A percentile compares a stretch with the other conserved stretches of the same genome.
Conservation (phyloP, 306 rosid species). For the Prunus dulcis region DNA sequence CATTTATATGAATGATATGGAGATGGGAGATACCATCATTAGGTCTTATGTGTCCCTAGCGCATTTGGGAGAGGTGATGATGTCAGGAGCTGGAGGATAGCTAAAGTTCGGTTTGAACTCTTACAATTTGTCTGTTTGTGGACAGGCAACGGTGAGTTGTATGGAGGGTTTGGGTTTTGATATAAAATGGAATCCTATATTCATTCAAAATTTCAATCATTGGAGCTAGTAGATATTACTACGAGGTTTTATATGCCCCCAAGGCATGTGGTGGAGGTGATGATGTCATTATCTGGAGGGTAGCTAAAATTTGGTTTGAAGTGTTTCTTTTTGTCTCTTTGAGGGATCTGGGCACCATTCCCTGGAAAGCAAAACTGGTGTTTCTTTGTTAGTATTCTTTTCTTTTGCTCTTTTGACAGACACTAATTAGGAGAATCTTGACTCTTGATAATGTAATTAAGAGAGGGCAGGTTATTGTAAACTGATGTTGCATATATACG, state of each 20-base stretch:
- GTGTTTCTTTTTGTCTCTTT: neutral
- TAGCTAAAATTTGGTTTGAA: neutral
- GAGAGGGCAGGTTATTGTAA: neutral
- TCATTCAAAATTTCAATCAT: neutral
- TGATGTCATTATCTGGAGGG: neutral
- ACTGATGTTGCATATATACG: neutral
- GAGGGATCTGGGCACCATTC: neutral
- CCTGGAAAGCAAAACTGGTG: too few relatives aligned
- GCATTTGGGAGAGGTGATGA: too few relatives aligned
- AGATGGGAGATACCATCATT: neutral
- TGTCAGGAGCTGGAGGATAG: too few relatives aligned
- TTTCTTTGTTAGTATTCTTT: too few relatives aligned
- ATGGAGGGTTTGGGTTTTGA: neutral
- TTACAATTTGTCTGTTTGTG: too few relatives aligned
- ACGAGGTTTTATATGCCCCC: neutral
- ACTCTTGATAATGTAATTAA: neutral
- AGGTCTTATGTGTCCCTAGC: neutral
- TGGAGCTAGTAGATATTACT: neutral
- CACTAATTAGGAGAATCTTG: neutral
- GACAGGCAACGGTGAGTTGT: neutral
- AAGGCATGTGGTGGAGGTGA: neutral
- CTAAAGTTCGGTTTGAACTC: too few relatives aligned
- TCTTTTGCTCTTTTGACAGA: neutral
- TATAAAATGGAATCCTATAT: neutral
- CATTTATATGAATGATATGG: neutral